phyloP scores from a whole-genome alignment of 345 rosid species.

The Melaleuca alternifolia region DNA sequence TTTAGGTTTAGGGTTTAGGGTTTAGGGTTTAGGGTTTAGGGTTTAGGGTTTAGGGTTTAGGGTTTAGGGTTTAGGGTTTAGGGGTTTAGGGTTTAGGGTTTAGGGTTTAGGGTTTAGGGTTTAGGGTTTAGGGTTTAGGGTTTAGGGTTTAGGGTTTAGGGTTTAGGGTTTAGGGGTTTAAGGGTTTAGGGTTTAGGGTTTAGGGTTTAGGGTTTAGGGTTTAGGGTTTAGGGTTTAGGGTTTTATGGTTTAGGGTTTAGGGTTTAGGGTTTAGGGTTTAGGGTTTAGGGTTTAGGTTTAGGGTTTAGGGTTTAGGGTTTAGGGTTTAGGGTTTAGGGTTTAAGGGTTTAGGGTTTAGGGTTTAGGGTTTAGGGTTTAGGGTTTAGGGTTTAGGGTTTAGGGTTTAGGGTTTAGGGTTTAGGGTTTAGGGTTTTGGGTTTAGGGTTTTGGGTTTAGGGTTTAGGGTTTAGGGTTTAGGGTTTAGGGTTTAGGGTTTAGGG shows the following conservation, averaged over 20 bases:
- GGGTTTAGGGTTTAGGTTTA: not conserved
- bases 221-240: not conserved
- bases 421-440: not conserved
- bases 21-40: conserved; percentile 16
- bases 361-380: not conserved
- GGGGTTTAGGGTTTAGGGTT: conserved; percentile 15
- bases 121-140: conserved; percentile 10
- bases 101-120: conserved; percentile 7
- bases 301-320: not conserved
- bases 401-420: not conserved
- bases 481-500: not conserved
- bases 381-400: not conserved
- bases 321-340: not conserved
- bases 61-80: conserved; percentile 10
- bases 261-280: not conserved
- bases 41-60: conserved; percentile 12
- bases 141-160: conserved; percentile 4
- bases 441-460: not conserved
- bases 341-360: not conserved
- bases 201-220: not conserved
- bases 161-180: conserved; percentile 9
- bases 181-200: conserved; percentile 6
- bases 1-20: conserved; percentile 1
- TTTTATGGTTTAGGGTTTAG: not conserved
- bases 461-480: not conserved